These are phyloP conservation scores for Pyracantha coccinea DNA, from an alignment of 331 rosid genomes.

Conservation along the genomic window DNA sequence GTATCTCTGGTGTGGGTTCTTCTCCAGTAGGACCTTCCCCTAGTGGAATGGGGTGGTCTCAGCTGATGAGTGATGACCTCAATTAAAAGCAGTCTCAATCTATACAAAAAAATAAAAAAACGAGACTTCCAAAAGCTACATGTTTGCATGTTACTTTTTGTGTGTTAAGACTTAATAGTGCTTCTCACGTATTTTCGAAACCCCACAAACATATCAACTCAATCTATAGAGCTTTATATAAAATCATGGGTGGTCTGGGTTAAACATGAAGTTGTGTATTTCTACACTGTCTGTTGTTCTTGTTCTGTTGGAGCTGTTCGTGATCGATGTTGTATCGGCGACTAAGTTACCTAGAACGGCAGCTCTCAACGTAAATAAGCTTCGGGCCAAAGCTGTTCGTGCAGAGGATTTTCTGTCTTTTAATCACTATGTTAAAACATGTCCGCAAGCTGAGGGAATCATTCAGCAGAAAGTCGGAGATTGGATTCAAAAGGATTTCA, in stretches of 20 bases:
- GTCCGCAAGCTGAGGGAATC: constrained; percentile 67
- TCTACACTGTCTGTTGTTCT: constrained; percentile 17
- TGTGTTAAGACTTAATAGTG: constrained; percentile 17
- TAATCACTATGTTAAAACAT: constrained; percentile 34
- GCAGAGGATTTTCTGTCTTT: constrained; percentile 39
- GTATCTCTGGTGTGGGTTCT: not conserved
- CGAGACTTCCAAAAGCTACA: constrained; percentile 18
- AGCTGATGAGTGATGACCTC: not conserved
- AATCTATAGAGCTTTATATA: not conserved
- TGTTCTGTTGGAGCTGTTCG: constrained; percentile 12
- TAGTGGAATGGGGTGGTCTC: not conserved
- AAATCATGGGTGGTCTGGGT: not conserved
- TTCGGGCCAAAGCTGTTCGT: not conserved
- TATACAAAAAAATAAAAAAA: not conserved
- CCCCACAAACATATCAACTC: not conserved
- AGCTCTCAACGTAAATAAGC: not conserved
- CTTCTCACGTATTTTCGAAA: constrained; percentile 31
- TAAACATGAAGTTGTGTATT: constrained; percentile 36
- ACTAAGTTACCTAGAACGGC: not conserved
- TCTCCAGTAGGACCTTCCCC: not conserved
- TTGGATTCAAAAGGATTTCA: constrained; percentile 58
- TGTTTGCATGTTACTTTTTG: constrained; percentile 32
- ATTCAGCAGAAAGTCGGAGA: constrained; percentile 50
- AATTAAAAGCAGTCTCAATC: not conserved
- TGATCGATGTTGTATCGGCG: not conserved